Evolutionary conservation across 768 basidiomycete species (phyloP).

Genomic region (Dioszegia hungarica): DNA sequence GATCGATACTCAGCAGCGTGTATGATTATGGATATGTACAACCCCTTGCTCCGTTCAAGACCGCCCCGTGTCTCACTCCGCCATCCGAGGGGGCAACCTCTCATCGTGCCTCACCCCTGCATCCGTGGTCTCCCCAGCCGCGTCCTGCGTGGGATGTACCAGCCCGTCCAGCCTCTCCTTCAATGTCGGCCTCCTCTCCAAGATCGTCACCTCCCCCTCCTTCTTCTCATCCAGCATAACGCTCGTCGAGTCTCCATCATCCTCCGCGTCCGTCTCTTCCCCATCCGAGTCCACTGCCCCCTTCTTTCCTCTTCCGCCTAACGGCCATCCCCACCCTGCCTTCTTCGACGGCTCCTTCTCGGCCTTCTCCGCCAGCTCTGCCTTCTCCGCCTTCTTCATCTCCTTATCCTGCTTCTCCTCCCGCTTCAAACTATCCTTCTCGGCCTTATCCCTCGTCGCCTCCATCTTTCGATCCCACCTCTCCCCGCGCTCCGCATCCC

Average conservation of each 20-base stretch:
- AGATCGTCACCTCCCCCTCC: neutral
- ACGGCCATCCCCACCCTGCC: neutral
- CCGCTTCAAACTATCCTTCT: neutral
- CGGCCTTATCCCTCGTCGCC: neutral
- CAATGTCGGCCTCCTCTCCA: conserved; percentile 8
- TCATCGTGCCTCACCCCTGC: no score
- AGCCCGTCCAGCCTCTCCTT: conserved; percentile 6
- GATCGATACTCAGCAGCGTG: no score
- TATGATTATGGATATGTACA: no score
- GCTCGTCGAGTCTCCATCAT: conserved; percentile 7
- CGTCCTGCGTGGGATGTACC: no score
- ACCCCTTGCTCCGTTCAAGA: no score
- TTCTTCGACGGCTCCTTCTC: neutral
- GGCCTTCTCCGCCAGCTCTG: neutral
- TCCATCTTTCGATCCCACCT: conserved; percentile 8
- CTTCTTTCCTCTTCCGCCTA: neutral
- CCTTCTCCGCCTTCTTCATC: neutral
- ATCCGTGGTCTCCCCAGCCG: no score
- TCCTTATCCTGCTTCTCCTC: conserved; percentile 1
- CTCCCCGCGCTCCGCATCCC: conserved; percentile 25
- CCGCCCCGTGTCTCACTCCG: no score
- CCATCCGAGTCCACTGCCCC: neutral
- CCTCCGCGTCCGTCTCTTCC: neutral
- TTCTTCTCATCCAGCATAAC: conserved; percentile 5
- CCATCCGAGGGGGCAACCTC: no score